Conservation (phyloP, 805 yeast genomes). For the Vanderwaltozyma tropicalis region DNA sequence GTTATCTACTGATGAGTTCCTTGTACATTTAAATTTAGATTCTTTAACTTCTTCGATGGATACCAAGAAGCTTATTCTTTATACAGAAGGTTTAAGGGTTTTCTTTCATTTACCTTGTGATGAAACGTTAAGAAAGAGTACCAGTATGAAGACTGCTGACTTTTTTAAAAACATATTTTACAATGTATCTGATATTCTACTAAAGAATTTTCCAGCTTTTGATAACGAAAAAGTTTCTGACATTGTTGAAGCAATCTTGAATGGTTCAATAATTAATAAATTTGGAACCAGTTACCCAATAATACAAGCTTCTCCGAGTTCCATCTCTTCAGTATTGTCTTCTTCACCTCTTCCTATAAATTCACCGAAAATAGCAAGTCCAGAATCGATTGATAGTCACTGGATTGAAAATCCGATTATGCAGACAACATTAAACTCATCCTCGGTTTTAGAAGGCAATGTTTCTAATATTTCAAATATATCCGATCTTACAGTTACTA, state of each 20-base stretch:
- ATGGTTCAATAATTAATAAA: constrained; percentile 16
- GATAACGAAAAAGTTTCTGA: constrained; percentile 17
- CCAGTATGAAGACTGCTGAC: constrained; percentile 22
- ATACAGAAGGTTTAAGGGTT: constrained; percentile 30
- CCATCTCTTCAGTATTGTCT: constrained; percentile 4
- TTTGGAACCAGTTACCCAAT: constrained; percentile 11
- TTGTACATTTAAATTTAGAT: constrained; percentile 17
- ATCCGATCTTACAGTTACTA: constrained; percentile 5
- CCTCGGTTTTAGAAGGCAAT: not conserved
- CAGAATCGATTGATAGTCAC: not conserved
- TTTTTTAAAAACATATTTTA: constrained; percentile 25
- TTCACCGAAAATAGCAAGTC: no score
- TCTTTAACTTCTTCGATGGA: constrained; percentile 8
- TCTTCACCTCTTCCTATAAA: not conserved
- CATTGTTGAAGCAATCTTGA: constrained; percentile 19
- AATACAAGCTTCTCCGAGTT: constrained; percentile 5
- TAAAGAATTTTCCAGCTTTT: constrained; percentile 16
- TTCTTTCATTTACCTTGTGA: constrained; percentile 26
- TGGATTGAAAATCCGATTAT: constrained; percentile 1
- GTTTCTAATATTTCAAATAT: no score
- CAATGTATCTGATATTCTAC: constrained; percentile 19
- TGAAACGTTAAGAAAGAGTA: constrained; percentile 14
- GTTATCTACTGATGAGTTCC: constrained; percentile 25
- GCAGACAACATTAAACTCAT: not conserved
- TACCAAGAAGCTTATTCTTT: constrained; percentile 22